Conservation (phyloP, 2,329 filamentous ascomycete genomes). For the Penicillium sclerotiorum region DNA sequence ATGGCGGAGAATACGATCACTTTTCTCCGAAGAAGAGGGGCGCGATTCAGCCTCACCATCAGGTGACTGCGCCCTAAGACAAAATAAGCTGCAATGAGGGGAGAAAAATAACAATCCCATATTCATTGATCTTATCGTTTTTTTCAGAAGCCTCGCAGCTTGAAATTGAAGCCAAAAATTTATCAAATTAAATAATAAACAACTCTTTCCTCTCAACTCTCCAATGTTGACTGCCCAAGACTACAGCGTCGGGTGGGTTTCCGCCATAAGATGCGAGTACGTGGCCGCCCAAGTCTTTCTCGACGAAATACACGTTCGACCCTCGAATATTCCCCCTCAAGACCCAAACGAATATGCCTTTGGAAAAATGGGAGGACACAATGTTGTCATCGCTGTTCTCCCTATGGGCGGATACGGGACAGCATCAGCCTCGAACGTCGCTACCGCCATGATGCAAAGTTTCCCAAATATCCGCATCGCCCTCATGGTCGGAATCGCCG, state of each 20-base stretch:
- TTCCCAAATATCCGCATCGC: conserved; percentile 38
- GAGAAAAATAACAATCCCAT: too few species aligned
- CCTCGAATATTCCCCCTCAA: conserved; percentile 12
- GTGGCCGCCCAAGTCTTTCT: conserved; percentile 44
- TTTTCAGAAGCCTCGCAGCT: too few species aligned
- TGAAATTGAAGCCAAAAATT: neutral
- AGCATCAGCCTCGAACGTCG: conserved; percentile 35
- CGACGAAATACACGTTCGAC: conserved; percentile 40
- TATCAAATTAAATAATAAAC: neutral
- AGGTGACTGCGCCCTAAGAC: neutral
- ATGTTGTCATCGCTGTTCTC: conserved; percentile 32
- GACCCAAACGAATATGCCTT: conserved; percentile 34
- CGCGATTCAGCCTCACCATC: neutral
- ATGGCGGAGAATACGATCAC: too few species aligned
- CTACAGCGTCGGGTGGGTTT: conserved; percentile 53
- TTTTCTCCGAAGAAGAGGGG: too few species aligned
- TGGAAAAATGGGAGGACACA: conserved; percentile 32
- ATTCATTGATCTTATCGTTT: neutral
- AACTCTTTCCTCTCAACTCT: neutral
- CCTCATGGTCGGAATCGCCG: conserved; percentile 51
- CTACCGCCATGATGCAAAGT: conserved; percentile 32
- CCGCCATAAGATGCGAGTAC: conserved; percentile 41
- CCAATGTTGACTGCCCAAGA: neutral
- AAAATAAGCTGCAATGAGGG: too few species aligned
- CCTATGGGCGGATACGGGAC: conserved; percentile 34